phyloP scores from a whole-genome alignment of 2,329 filamentous ascomycete species.

The Alternaria ethzedia region DNA sequence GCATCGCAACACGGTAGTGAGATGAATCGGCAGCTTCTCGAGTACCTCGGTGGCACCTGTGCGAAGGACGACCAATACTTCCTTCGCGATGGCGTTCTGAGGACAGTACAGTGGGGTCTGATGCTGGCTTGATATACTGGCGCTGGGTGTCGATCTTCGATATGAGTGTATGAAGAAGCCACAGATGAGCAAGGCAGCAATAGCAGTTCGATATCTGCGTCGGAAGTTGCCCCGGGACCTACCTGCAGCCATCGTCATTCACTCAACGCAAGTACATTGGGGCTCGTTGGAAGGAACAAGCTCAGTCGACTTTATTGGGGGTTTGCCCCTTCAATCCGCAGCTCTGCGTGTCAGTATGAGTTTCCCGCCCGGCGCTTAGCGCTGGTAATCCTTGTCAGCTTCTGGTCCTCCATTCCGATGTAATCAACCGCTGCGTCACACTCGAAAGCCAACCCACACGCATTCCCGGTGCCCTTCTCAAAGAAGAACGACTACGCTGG shows the following conservation, averaged over 20 bases:
- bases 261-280: background rate
- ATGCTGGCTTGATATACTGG: background rate
- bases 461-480: background rate
- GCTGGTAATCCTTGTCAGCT: background rate
- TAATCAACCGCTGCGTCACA: background rate
- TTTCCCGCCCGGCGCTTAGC: background rate
- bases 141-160: background rate
- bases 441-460: background rate
- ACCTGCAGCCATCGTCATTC: background rate
- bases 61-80: conserved; percentile 61
- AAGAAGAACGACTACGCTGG: background rate
- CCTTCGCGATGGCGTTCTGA: conserved; percentile 16
- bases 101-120: background rate
- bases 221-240: background rate
- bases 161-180: conserved; percentile 4
- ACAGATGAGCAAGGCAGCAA: background rate
- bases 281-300: background rate
- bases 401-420: background rate
- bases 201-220: background rate
- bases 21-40: conserved; percentile 57
- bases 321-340: background rate
- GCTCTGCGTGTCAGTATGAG: background rate
- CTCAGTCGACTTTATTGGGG: background rate
- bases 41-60: conserved; percentile 63
- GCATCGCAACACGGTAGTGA: conserved; percentile 43